phyloP scores from a whole-genome alignment of 441 rosid species.

The Codiaeum variegatum region DNA sequence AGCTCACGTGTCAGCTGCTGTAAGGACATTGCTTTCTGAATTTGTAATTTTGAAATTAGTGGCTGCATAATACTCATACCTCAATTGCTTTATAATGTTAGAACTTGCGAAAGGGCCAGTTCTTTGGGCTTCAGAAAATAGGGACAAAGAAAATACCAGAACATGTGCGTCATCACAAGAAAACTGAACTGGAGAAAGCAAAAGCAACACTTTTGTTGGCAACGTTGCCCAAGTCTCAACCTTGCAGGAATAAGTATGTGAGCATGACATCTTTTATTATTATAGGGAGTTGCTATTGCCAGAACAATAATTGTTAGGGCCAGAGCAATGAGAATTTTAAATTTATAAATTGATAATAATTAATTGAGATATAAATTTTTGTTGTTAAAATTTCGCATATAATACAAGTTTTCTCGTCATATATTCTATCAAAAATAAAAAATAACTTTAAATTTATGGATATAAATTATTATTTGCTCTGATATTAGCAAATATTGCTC shows the following conservation, averaged over 20 bases:
- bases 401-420: too few relatives aligned
- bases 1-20: constrained; percentile 57
- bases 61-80: constrained; percentile 7
- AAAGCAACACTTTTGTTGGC: constrained; percentile 80
- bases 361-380: too few relatives aligned
- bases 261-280: constrained; percentile 5
- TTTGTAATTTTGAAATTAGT: constrained; percentile 23
- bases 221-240: constrained; percentile 74
- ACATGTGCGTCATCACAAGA: constrained; percentile 81
- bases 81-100: constrained; percentile 27
- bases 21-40: constrained; percentile 28
- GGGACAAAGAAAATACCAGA: constrained; percentile 87
- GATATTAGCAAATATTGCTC: too few relatives aligned
- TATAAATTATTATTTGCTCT: too few relatives aligned
- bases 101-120: constrained; percentile 73
- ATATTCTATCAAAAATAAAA: too few relatives aligned
- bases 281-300: too few relatives aligned
- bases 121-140: constrained; percentile 81
- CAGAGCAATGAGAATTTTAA: too few relatives aligned
- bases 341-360: too few relatives aligned
- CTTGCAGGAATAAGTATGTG: constrained; percentile 79
- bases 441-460: too few relatives aligned
- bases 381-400: too few relatives aligned
- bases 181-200: constrained; percentile 85
- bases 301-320: too few relatives aligned